Evolutionary conservation across 2,329 filamentous ascomycete species (phyloP).

Genomic region (Trichoderma gracile): DNA sequence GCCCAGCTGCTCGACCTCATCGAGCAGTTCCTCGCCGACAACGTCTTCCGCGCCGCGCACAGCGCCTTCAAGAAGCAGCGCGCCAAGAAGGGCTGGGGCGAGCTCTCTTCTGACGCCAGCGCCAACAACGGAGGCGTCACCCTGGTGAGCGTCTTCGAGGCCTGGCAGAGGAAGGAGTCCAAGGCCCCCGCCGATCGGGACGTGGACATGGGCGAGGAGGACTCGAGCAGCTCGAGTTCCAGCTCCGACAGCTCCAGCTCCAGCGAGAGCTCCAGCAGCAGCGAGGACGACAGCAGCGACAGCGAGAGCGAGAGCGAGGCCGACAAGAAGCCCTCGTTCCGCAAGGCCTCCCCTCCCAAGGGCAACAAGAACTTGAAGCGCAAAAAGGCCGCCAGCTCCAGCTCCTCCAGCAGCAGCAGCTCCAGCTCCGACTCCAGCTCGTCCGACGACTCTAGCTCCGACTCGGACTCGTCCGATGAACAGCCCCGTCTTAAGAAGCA

Average conservation of each 20-base stretch:
- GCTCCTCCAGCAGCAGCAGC: slow-evolving; percentile 33
- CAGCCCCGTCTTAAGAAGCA: slow-evolving; percentile 56
- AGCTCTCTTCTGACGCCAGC: slow-evolving; percentile 32
- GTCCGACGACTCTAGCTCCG: slow-evolving; percentile 30
- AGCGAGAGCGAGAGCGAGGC: slow-evolving; percentile 33
- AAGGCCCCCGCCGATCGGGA: slow-evolving; percentile 26
- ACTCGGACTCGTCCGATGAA: slow-evolving; percentile 44
- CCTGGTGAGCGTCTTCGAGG: slow-evolving; percentile 52
- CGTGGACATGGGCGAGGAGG: slow-evolving; percentile 28
- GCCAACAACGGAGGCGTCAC: slow-evolving; percentile 35
- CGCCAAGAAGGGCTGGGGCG: slow-evolving; percentile 52
- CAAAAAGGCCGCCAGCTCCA: slow-evolving; percentile 40
- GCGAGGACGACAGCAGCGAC: slow-evolving; percentile 34
- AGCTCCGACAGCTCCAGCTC: slow-evolving; percentile 35
- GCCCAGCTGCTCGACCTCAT: slow-evolving; percentile 66
- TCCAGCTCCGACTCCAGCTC: slow-evolving; percentile 28
- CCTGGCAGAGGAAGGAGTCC: slow-evolving; percentile 47
- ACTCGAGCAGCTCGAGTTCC: slow-evolving; percentile 23
- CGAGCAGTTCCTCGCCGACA: slow-evolving; percentile 64
- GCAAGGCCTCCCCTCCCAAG: slow-evolving; percentile 29
- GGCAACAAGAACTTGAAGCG: slow-evolving; percentile 42
- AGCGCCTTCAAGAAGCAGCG: slow-evolving; percentile 65
- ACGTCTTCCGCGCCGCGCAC: slow-evolving; percentile 64
- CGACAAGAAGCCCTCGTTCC: slow-evolving; percentile 28
- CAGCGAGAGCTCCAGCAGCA: slow-evolving; percentile 26